phyloP scores from a whole-genome alignment of 148 eudicot genomes.

The Heliamphora exappendiculata region DNA sequence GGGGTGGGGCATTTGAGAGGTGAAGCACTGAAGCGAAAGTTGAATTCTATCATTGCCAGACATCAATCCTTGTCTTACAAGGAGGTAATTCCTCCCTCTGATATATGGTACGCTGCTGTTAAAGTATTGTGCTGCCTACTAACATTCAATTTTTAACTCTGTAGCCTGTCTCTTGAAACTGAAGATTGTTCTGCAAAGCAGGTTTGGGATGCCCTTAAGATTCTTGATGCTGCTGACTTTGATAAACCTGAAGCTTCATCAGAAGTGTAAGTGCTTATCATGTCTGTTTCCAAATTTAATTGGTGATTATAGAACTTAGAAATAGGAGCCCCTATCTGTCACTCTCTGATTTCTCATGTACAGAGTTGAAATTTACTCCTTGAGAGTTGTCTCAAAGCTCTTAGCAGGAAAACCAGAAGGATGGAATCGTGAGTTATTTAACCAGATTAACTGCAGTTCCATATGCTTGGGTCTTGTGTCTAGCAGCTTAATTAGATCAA shows the following conservation, averaged over 20 bases:
- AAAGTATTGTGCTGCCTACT: no score
- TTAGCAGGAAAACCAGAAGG: constrained; percentile 54
- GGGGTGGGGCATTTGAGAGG: constrained; percentile 29
- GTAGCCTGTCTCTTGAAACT: neutral
- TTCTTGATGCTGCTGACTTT: constrained; percentile 51
- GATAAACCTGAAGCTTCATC: constrained; percentile 38
- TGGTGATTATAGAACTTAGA: neutral
- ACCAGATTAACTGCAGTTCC: neutral
- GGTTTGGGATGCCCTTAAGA: constrained; percentile 62
- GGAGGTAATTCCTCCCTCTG: constrained; percentile 25
- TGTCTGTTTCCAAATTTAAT: neutral
- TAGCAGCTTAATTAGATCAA: neutral
- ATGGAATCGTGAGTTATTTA: constrained; percentile 40
- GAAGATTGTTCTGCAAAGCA: constrained; percentile 9
- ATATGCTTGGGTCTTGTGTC: neutral
- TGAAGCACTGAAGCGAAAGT: constrained; percentile 31
- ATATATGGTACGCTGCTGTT: neutral
- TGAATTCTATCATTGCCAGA: constrained; percentile 36
- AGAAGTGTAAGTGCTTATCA: constrained; percentile 28
- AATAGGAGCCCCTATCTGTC: neutral
- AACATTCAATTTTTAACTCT: neutral
- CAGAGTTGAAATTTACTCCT: constrained; percentile 53
- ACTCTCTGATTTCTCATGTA: constrained; percentile 10
- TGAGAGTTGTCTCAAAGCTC: constrained; percentile 36
- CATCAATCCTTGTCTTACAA: constrained; percentile 45